Percentiles rank a stretch among this genome's conserved stretches.
Evolutionary conservation across 371 early-diverging fungal species (phyloP).

Genomic region (Rhizopus arrhizus): DNA sequence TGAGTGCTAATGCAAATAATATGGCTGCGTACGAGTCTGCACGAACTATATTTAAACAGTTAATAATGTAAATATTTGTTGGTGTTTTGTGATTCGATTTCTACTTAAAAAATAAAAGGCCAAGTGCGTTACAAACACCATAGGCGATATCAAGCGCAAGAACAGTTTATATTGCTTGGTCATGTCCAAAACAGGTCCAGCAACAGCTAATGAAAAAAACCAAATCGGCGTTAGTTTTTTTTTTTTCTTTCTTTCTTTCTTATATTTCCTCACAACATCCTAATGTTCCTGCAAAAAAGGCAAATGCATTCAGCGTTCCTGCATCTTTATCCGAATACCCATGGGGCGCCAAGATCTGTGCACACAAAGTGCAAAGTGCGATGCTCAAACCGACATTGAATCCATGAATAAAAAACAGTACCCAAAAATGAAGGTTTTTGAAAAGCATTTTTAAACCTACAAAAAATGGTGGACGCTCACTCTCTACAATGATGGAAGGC

Average conservation of each 20-base stretch:
- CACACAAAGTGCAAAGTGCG: constrained; percentile 52
- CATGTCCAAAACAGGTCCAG: constrained; percentile 55
- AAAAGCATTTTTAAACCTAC: constrained; percentile 37
- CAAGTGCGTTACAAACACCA: constrained; percentile 50
- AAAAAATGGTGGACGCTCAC: constrained; percentile 35
- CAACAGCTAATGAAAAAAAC: constrained; percentile 29
- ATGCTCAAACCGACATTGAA: constrained; percentile 55
- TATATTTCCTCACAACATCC: constrained; percentile 38
- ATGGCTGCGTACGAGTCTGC: constrained; percentile 47
- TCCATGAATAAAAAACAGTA: constrained; percentile 46
- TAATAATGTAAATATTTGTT: too few species aligned
- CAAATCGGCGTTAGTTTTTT: neutral
- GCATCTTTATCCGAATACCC: constrained; percentile 58
- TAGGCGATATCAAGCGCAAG: constrained; percentile 48
- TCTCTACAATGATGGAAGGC: constrained; percentile 32
- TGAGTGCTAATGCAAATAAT: constrained; percentile 46
- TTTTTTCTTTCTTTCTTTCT: neutral
- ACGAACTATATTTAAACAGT: constrained; percentile 26
- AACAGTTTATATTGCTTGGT: constrained; percentile 56
- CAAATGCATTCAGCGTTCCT: constrained; percentile 43
- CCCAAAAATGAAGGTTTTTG: constrained; percentile 45
- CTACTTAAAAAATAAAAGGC: constrained; percentile 49
- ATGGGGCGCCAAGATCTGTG: constrained; percentile 52
- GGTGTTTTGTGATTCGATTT: neutral
- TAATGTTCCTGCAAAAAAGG: constrained; percentile 41